Base-by-base conservation (phyloP, 108 stramenopile species). In the Nitzschia putrida region DNA sequence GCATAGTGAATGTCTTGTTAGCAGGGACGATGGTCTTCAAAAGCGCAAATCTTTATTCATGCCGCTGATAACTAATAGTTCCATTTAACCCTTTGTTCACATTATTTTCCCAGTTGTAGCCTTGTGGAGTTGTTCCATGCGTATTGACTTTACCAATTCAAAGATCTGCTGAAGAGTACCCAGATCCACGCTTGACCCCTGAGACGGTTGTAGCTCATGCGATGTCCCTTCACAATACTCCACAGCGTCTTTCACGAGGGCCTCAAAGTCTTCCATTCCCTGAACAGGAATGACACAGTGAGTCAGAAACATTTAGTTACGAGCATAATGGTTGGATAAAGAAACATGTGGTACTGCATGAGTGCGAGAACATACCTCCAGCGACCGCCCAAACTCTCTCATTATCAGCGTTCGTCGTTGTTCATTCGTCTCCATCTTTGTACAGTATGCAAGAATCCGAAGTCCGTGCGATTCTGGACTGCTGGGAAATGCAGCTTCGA, bases 211-310 rank as follows among this genome's bases (percentile, higher is more conserved):
- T 56, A 88, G 47, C 72, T 91, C 83, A 76, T 87, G 76, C 56
- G 84, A 79, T 59, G 89, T 71, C 74, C 88, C 84, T 61, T 94
- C 89, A 0, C 84, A 83, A 65, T 90, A 94, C 63, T 90, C 93
- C 18, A 94, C 81, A 0, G 90, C 87, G 57, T 88, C 89, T 16
- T 64, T 68, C 0, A 90, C 61, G 23, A 94, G 57, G 26, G 91
- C 90, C 0, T 72, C 64, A 65, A 94, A 94, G 9, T 84, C 71
- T 67, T 92, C 93, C 51, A 94, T 71, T 23, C 83, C 25, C 86
- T 92, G 60, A 26, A 22, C 21, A 43, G n/a, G 47, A 64, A 24
- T 34, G 3, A 34, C 4, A 34, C 29, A 34, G 29, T 34, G 3
- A 34, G 29, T 34, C 29, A 34, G 29, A 3, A 34, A 3, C 29